Percentiles rank a stretch among this genome's conserved stretches.
These are phyloP conservation scores for Pyrenophora teres DNA, from an alignment of 2,329 filamentous ascomycete genomes.

Conservation along the genomic window DNA sequence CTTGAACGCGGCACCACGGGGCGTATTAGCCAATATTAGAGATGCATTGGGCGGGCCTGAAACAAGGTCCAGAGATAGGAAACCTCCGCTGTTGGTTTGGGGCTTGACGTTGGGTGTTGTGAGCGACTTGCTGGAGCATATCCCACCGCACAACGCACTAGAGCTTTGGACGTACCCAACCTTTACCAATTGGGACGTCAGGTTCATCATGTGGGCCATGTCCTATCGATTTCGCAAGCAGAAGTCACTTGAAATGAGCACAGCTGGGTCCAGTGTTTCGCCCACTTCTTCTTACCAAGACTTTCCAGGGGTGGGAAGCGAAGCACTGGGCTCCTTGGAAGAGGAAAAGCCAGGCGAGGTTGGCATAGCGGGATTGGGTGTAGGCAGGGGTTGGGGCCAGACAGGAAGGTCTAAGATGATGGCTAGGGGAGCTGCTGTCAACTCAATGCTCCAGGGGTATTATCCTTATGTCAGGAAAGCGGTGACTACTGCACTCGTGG, in stretches of 20 bases:
- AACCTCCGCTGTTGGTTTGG: slow-evolving; percentile 67
- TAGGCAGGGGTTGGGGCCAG: slow-evolving; percentile 48
- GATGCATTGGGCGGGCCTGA: slow-evolving; percentile 23
- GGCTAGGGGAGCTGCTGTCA: slow-evolving; percentile 49
- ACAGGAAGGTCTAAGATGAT: slow-evolving; percentile 46
- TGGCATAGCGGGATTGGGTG: slow-evolving; percentile 52
- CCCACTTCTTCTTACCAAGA: slow-evolving; percentile 28
- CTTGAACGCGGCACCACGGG: slow-evolving; percentile 18
- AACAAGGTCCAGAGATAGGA: slow-evolving; percentile 39
- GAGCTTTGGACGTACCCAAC: slow-evolving; percentile 70
- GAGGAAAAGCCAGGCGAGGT: slow-evolving; percentile 49
- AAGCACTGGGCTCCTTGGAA: slow-evolving; percentile 27
- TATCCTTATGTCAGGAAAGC: slow-evolving; percentile 57
- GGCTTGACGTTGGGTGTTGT: slow-evolving; percentile 70
- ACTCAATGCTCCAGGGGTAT: slow-evolving; percentile 58
- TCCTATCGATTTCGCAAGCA: slow-evolving; percentile 59
- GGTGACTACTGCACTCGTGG: slow-evolving; percentile 51
- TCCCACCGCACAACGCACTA: slow-evolving; percentile 67
- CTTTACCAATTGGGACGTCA: slow-evolving; percentile 67
- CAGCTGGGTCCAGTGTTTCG: slow-evolving; percentile 12
- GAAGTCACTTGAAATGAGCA: slow-evolving; percentile 40
- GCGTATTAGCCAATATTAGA: slow-evolving; percentile 17
- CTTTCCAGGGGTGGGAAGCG: slow-evolving; percentile 28
- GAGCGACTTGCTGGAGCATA: slow-evolving; percentile 68
- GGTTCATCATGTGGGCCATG: slow-evolving; percentile 63